Evolutionary conservation across 306 rosid genomes (phyloP), one percentile per base, ranked within the genome.

Genomic region (Begonia peltatifolia): DNA sequence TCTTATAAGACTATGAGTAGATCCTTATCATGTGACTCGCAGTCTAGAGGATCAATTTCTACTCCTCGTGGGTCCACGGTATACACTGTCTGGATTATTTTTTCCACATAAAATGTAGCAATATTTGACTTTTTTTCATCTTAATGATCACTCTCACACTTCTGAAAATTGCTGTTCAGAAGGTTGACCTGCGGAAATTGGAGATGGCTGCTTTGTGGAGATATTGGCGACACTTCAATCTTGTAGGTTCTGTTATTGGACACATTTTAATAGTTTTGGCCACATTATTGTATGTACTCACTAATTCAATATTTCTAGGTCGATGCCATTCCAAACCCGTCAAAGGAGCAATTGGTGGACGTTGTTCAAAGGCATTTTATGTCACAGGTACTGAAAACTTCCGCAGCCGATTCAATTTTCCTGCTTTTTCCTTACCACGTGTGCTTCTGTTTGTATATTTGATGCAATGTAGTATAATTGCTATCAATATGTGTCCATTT

Each of bases 131-230:
- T 30, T 30, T 30, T 20, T 20, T 20, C 23, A 20, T 20, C 23
- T 20, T 20, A 20, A 20, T 20, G 23, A 20, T 20, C 23, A 20
- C 23, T 20, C 23, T 20, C 23, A 20, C 23, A 20, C 23, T 20
- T 3, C 6, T 30, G 38, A 7, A 30, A 30, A 30, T 30, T 30
- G 38, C 60, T 68, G 36, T 63, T 46, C 75, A 90, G 99, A 90
- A 77, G 71, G 84, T 90, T 57, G 92, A 90, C 72, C 77, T 90
- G 52, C 62, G 88, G 62, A 90, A 90, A 67, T 79, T 90, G 82
- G 95, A 86, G 73, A 75, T 90, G 95, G 79, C 95, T 74, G 99
- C 99, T n/a, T 54, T 90, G 59, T 83, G 92, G 99, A 86, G 95
- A 81, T 90, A 90, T 71, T 83, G 94, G 94, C 90, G 86, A 51